phyloP scores from a whole-genome alignment of 768 basidiomycete genomes.

The Mycena filopes region DNA sequence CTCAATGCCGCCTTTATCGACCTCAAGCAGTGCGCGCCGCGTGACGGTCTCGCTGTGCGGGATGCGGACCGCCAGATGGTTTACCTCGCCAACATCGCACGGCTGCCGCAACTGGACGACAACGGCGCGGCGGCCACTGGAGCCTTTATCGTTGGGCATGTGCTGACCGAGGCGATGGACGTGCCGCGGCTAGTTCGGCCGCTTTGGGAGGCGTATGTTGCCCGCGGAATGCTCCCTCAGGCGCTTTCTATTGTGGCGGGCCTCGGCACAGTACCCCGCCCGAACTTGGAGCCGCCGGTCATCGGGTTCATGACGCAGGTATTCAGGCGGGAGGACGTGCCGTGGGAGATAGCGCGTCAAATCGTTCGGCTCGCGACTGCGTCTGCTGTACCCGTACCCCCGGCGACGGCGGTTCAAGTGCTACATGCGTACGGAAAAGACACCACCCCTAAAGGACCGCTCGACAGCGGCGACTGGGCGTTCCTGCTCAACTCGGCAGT shows the following conservation, averaged over 20 bases:
- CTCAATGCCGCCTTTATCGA: conserved; percentile 65
- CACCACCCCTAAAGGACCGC: background rate
- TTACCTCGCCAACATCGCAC: conserved; percentile 53
- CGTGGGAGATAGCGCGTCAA: conserved; percentile 44
- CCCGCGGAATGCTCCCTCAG: conserved; percentile 41
- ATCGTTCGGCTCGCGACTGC: conserved; percentile 47
- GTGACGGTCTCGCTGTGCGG: conserved; percentile 48
- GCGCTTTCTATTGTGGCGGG: conserved; percentile 35
- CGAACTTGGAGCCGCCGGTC: conserved; percentile 6
- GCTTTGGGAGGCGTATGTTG: conserved; percentile 43
- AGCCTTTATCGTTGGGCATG: conserved; percentile 21
- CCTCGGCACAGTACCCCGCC: conserved; percentile 22
- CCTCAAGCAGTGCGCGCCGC: conserved; percentile 46
- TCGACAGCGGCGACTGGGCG: conserved; percentile 55
- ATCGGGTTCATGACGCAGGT: conserved; percentile 4
- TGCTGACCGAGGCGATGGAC: conserved; percentile 31
- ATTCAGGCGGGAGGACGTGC: conserved; percentile 11
- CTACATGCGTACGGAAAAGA: conserved; percentile 54
- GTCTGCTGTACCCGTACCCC: conserved; percentile 46
- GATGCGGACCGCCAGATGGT: conserved; percentile 54
- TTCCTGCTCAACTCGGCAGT: conserved; percentile 55
- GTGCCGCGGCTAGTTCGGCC: conserved; percentile 41
- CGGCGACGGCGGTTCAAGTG: conserved; percentile 49
- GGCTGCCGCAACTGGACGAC: conserved; percentile 39
- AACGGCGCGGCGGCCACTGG: conserved; percentile 44